phyloP scores from a whole-genome alignment of 768 basidiomycete genomes.

The Gymnopilus dilepis region DNA sequence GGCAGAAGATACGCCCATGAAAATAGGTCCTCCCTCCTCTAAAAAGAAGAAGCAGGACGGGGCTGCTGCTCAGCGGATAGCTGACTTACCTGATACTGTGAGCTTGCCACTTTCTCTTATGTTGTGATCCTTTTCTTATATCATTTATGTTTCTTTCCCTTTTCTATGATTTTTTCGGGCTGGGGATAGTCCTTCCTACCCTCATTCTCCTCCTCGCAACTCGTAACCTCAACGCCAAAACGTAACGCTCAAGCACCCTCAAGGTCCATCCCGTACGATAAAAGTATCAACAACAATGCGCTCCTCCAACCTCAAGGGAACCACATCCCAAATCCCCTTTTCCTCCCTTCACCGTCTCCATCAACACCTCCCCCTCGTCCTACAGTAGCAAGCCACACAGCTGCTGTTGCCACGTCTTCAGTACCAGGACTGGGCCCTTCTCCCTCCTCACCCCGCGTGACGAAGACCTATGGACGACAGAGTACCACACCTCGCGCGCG shows the following conservation, averaged over 20 bases:
- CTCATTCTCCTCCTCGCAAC: constrained; percentile 24
- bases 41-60: not conserved
- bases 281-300: too few relatives aligned
- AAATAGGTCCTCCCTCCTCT: not conserved
- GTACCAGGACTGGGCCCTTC: too few relatives aligned
- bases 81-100: constrained; percentile 21
- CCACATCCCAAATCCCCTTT: not conserved
- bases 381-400: not conserved
- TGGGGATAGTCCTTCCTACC: constrained; percentile 20
- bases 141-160: not conserved
- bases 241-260: constrained; percentile 23
- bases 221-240: constrained; percentile 32
- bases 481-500: not conserved
- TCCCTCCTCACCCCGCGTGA: constrained; percentile 20
- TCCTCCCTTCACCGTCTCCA: not conserved
- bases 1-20: not conserved
- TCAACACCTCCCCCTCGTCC: not conserved
- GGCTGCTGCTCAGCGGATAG: constrained; percentile 5
- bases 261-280: constrained; percentile 43
- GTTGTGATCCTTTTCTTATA: not conserved
- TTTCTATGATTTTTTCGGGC: not conserved
- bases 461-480: constrained; percentile 16
- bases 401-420: not conserved
- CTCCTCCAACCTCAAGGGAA: not conserved
- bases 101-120: constrained; percentile 9